These are phyloP conservation scores for Nasturtium officinale DNA, from an alignment of 345 rosid species.

Conservation along the genomic window DNA sequence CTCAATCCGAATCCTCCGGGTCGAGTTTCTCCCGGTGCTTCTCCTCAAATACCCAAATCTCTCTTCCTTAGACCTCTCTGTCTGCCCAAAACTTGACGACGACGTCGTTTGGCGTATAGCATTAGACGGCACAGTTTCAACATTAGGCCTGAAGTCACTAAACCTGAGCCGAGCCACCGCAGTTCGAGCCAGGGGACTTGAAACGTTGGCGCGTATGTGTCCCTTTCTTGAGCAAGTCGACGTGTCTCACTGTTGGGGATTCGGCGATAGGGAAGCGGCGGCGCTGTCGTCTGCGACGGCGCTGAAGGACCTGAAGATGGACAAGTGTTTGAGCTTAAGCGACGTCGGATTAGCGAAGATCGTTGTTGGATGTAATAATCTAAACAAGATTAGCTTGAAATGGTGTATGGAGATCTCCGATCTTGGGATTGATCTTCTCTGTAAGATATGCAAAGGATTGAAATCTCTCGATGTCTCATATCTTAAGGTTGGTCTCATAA, in stretches of 20 bases:
- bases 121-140: conserved; percentile 25
- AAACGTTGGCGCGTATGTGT: conserved; percentile 59
- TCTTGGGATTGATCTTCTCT: conserved; percentile 79
- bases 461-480: conserved; percentile 77
- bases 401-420: conserved; percentile 96
- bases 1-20: conserved; percentile 63
- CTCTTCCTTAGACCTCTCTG: conserved; percentile 72
- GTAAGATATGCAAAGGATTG: conserved; percentile 68
- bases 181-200: conserved; percentile 61
- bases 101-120: conserved; percentile 52
- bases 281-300: conserved; percentile 65
- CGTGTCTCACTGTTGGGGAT: conserved; percentile 71
- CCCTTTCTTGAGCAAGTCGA: conserved; percentile 63
- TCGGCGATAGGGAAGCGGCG: conserved; percentile 86
- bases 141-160: conserved; percentile 50
- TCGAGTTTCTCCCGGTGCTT: conserved; percentile 62
- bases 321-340: conserved; percentile 73
- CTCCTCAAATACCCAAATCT: conserved; percentile 54
- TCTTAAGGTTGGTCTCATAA: conserved; percentile 63
- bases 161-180: conserved; percentile 69
- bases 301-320: conserved; percentile 74
- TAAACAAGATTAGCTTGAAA: conserved; percentile 80
- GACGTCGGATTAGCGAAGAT: conserved; percentile 92
- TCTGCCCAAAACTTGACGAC: conserved; percentile 76
- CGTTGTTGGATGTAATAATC: conserved; percentile 61